These are phyloP conservation scores for Fusarium sp. DNA, from an alignment of 2,329 filamentous ascomycete species.

Conservation along the genomic window DNA sequence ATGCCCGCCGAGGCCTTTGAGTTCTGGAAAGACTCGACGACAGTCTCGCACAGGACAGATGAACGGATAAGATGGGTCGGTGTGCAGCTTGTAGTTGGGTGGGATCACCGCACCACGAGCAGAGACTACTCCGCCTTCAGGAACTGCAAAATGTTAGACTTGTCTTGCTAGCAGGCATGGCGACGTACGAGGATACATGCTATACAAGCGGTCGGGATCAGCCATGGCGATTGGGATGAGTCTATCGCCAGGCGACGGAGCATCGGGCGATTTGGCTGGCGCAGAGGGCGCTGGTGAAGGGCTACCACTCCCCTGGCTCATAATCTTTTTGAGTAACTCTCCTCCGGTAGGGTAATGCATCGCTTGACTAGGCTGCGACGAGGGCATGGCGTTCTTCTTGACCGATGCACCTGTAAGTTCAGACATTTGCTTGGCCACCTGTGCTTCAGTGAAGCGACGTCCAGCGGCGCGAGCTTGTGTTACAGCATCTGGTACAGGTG, in stretches of 20 bases:
- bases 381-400: conserved; percentile 19
- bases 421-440: conserved; percentile 17
- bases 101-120: conserved; percentile 48
- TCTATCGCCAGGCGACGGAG: conserved; percentile 5
- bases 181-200: conserved; percentile 26
- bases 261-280: not conserved
- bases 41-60: conserved; percentile 53
- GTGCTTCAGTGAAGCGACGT: conserved; percentile 38
- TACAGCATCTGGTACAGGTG: not conserved
- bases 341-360: conserved; percentile 21
- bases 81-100: conserved; percentile 43
- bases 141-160: conserved; percentile 25
- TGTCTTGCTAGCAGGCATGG: not conserved
- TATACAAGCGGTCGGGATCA: conserved; percentile 29
- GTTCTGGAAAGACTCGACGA: conserved; percentile 40
- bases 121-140: conserved; percentile 6
- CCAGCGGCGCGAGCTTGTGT: conserved; percentile 9
- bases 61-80: conserved; percentile 39
- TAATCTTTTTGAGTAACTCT: conserved; percentile 29
- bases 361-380: not conserved
- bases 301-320: conserved; percentile 1
- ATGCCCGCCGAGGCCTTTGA: conserved; percentile 42
- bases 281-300: conserved; percentile 9
- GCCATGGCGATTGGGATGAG: conserved; percentile 29
- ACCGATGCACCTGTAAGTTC: conserved; percentile 6